phyloP scores from a whole-genome alignment of 768 basidiomycete genomes.

The Mycena maculata region DNA sequence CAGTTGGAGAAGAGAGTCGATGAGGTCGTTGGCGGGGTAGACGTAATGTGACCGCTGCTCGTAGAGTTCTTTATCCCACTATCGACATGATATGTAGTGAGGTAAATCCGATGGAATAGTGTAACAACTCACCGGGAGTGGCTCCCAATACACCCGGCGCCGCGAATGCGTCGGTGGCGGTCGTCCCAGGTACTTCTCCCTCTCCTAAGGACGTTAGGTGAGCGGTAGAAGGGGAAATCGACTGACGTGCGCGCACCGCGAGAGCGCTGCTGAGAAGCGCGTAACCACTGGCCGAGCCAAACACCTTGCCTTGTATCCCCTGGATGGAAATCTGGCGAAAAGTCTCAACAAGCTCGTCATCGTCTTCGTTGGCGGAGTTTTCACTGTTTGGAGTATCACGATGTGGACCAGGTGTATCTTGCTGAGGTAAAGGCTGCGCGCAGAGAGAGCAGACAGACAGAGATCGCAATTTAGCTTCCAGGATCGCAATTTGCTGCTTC shows the following conservation, averaged over 20 bases:
- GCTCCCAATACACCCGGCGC: constrained; percentile 14
- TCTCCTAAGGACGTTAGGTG: constrained; percentile 17
- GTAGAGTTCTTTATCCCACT: constrained; percentile 32
- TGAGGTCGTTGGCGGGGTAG: constrained; percentile 52
- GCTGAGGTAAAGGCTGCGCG: constrained; percentile 13
- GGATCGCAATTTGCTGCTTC: constrained; percentile 57
- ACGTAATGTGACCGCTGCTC: constrained; percentile 27
- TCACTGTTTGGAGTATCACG: too few relatives aligned
- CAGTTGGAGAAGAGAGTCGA: constrained; percentile 55
- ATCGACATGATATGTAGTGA: background rate
- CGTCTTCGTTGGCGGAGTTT: background rate
- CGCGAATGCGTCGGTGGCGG: background rate
- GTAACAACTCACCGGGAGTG: constrained; percentile 15
- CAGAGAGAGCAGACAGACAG: constrained; percentile 29
- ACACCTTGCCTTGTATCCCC: background rate
- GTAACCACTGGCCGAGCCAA: constrained; percentile 16
- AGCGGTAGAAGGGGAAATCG: too few relatives aligned
- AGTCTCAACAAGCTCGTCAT: constrained; percentile 16
- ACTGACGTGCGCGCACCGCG: constrained; percentile 9
- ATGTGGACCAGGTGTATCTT: too few relatives aligned
- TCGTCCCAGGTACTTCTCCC: constrained; percentile 13
- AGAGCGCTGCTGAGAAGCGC: constrained; percentile 22
- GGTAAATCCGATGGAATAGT: too few relatives aligned
- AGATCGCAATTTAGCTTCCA: constrained; percentile 51
- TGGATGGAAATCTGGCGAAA: constrained; percentile 7